These are phyloP conservation scores for Acacia confusa DNA, from an alignment of 306 rosid species.

Conservation along the genomic window DNA sequence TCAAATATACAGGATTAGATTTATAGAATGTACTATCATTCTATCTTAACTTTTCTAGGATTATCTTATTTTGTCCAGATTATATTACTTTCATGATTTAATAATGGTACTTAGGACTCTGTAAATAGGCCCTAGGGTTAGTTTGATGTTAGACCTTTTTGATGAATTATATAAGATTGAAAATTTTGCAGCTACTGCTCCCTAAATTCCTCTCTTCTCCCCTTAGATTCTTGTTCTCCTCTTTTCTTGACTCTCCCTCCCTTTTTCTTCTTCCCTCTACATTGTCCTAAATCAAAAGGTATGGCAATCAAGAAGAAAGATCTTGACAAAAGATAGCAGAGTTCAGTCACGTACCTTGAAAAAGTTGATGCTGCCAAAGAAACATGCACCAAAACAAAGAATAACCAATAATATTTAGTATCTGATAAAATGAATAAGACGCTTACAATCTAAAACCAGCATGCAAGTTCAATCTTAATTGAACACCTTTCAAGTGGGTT, in stretches of 20 bases:
- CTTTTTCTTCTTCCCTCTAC: neutral
- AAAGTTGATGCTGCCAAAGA: constrained; percentile 70
- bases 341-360: constrained; percentile 64
- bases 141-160: neutral
- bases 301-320: neutral
- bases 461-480: constrained; percentile 21
- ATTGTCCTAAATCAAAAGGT: neutral
- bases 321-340: constrained; percentile 19
- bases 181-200: neutral
- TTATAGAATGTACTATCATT: too few species aligned
- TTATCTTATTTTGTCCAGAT: too few species aligned
- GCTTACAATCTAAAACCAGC: neutral
- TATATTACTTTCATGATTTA: too few species aligned
- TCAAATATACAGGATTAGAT: too few species aligned
- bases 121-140: neutral
- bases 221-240: neutral
- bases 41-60: too few species aligned
- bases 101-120: too few species aligned
- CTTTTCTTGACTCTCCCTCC: neutral
- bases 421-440: constrained; percentile 23
- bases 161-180: neutral
- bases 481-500: constrained; percentile 89
- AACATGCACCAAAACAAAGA: constrained; percentile 48
- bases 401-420: constrained; percentile 7
- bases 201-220: neutral